phyloP scores from a whole-genome alignment of 805 yeast species.

The Ogataea minuta region DNA sequence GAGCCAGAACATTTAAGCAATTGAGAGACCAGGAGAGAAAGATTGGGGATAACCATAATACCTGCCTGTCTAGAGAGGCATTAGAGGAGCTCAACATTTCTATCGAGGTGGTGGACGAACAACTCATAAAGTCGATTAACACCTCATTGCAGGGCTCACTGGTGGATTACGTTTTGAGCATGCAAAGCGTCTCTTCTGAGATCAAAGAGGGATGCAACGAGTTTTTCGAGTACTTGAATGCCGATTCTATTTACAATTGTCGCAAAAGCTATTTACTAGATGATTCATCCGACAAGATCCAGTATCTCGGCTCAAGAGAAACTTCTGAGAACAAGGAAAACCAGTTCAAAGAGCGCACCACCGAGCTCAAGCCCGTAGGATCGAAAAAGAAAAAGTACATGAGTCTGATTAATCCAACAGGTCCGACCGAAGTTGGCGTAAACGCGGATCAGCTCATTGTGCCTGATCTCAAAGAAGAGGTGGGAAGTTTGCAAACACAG shows the following conservation, averaged over 20 bases:
- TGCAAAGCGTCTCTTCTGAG: constrained; percentile 33
- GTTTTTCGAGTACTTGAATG: constrained; percentile 29
- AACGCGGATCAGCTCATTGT: constrained; percentile 8
- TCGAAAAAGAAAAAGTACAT: constrained; percentile 18
- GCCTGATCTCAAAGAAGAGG: constrained; percentile 11
- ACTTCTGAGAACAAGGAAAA: constrained; percentile 22
- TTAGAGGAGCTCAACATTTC: constrained; percentile 51
- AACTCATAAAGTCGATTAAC: constrained; percentile 46
- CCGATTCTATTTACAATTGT: constrained; percentile 21
- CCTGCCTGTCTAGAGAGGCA: constrained; percentile 46
- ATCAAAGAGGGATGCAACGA: constrained; percentile 31
- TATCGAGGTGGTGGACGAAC: constrained; percentile 52
- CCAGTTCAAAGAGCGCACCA: constrained; percentile 11
- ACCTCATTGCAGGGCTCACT: constrained; percentile 44
- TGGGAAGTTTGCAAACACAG: constrained; percentile 9
- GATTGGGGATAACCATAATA: constrained; percentile 44
- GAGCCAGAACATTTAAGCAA: constrained; percentile 38
- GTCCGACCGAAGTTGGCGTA: constrained; percentile 14
- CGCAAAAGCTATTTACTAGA: constrained; percentile 19
- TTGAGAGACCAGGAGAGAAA: constrained; percentile 44
- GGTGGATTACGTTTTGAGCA: constrained; percentile 39
- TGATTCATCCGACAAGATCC: constrained; percentile 20
- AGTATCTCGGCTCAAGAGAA: constrained; percentile 19
- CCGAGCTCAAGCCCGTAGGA: constrained; percentile 12
- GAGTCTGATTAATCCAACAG: constrained; percentile 16